A percentile compares a stretch with the other conserved stretches of the same genome.
These are phyloP conservation scores for Luvunga scandens DNA, from an alignment of 345 rosid species.

Conservation along the genomic window DNA sequence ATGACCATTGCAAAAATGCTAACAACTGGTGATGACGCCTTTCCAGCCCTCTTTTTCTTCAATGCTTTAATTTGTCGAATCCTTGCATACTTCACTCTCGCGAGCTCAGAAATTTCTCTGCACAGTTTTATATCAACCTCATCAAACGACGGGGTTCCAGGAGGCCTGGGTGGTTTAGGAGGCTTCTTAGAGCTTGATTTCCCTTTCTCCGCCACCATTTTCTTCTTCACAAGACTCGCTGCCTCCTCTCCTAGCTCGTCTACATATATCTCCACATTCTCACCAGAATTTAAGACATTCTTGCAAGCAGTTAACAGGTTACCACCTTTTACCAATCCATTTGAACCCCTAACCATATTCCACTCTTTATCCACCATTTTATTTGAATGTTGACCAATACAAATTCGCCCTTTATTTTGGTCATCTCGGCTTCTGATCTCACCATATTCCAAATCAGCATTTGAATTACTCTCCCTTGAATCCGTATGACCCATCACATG, in stretches of 20 bases:
- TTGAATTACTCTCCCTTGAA: conserved; percentile 9
- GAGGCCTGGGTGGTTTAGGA: conserved; percentile 37
- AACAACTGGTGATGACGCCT: conserved; percentile 18
- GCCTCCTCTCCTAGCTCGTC: not conserved
- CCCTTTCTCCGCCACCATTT: conserved; percentile 13
- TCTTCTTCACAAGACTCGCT: not conserved
- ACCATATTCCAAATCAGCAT: conserved; percentile 32
- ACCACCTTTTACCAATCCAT: not conserved
- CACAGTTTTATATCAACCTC: conserved; percentile 22
- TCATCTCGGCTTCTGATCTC: not conserved
- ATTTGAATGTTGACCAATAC: not conserved
- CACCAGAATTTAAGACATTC: conserved; percentile 6
- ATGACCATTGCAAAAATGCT: conserved; percentile 23
- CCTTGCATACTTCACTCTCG: conserved; percentile 27
- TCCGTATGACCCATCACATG: not conserved
- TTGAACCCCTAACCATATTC: conserved; percentile 4
- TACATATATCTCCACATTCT: conserved; percentile 3
- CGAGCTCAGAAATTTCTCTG: conserved; percentile 30
- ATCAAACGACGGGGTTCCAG: conserved; percentile 14
- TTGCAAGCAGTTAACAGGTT: not conserved
- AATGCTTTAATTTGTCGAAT: conserved; percentile 19
- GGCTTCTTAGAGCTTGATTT: conserved; percentile 11
- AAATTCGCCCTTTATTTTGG: conserved; percentile 3
- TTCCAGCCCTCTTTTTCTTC: conserved; percentile 26
- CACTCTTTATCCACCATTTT: not conserved